Evolutionary conservation across 768 basidiomycete genomes (phyloP), one percentile per base, ranked within the genome.

Genomic region (Boletus rubescentipes): DNA sequence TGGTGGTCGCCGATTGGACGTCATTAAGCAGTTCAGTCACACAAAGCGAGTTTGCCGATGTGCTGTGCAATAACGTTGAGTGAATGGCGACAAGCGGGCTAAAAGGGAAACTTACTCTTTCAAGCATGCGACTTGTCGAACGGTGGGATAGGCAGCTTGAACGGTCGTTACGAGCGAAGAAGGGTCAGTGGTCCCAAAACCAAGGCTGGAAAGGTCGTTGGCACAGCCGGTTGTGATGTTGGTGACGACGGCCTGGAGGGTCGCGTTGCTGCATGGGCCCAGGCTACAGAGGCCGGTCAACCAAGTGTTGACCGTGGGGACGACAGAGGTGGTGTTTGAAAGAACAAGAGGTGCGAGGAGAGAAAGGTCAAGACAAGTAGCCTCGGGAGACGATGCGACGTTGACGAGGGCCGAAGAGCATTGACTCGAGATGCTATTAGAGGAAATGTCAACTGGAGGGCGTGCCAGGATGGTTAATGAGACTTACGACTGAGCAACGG

Each of bases 101-200:
- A 18, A 43, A 43, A 42, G 5, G 21, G 21, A 23, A 12, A 77
- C 84, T 57, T 63, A 90, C 89, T 88, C 79, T 53, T 83, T 77
- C 61, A 90, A 70, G 66, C 89, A 92, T 10, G 71, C 65, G 9
- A 85, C 62, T 57, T 85, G 66, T 48, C 87, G 76, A 4, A 74
- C 73, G 2, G 77, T 73, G 2, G 87, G 85, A 66, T 87, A 91
- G 31, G 66, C 76, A 40, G 63, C 59, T 62, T 88, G 74, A 18
- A 87, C 77, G 18, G 73, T 38, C 4, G 72, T 36, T 3, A 73
- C 73, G 20, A 76, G 45, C 4, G 66, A 26, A 20, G 63, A 46
- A 8, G 63, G n/a, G 39, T 59, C 26, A 34, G 29, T 51, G 11
- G 58, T 55, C 1, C 46, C 2, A 31, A 72, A 34, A 18, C 70